A percentile compares a stretch with the other conserved stretches of the same genome.
phyloP scores from a whole-genome alignment of 2,329 filamentous ascomycete species.

The Emergomyces orientalis region DNA sequence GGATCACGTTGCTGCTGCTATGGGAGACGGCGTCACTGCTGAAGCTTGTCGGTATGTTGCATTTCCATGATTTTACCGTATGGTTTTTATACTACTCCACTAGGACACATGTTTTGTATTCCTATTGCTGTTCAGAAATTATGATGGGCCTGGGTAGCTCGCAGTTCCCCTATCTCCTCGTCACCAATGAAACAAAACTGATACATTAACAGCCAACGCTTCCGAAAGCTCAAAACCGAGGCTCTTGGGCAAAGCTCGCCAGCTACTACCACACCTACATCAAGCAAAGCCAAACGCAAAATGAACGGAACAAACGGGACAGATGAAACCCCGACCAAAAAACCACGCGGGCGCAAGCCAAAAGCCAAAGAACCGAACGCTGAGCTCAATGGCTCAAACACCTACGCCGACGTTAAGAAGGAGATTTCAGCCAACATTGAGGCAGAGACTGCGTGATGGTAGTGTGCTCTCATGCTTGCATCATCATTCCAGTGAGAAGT shows the following conservation, averaged over 20 bases:
- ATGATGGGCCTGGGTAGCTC: no score
- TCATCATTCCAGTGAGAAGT: background rate
- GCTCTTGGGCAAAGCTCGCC: background rate
- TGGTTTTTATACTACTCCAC: background rate
- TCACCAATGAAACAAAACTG: background rate
- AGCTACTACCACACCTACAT: background rate
- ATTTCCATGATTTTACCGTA: background rate
- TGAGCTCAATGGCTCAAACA: background rate
- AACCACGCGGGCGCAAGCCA: conserved; percentile 4
- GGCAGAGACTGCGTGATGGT: background rate
- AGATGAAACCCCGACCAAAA: conserved; percentile 9
- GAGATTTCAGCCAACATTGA: background rate
- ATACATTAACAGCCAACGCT: conserved; percentile 10
- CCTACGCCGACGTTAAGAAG: background rate
- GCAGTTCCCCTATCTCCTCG: no score
- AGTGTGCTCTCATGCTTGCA: background rate
- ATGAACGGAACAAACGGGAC: background rate
- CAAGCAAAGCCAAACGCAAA: conserved; percentile 6
- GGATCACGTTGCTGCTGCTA: conserved; percentile 13
- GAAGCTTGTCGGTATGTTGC: conserved; percentile 17
- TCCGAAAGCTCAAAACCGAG: conserved; percentile 12
- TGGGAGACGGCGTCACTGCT: conserved; percentile 17
- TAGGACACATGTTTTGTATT: background rate
- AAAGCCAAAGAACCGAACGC: background rate
- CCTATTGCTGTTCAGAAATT: background rate